A percentile compares a stretch with the other conserved stretches of the same genome.
Evolutionary conservation across 192 early-diverging fungal species (phyloP).

Genomic region (Coemansia sp.): DNA sequence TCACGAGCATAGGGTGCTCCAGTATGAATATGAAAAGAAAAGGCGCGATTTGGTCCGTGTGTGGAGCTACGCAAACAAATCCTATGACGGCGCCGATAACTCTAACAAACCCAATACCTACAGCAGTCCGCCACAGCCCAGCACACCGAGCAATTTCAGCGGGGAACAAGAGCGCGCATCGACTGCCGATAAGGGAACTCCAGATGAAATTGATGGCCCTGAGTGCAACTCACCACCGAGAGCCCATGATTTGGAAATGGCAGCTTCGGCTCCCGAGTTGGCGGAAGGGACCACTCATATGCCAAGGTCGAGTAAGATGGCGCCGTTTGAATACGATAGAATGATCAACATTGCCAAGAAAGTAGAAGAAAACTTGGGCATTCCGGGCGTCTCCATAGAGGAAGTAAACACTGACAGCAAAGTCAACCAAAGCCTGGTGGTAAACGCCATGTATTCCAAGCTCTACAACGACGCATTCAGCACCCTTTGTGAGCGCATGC

Average conservation of each 20-base stretch:
- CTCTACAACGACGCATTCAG: constrained; percentile 44
- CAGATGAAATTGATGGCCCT: no score
- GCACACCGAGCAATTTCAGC: no score
- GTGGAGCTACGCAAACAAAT: constrained; percentile 26
- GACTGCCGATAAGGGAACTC: no score
- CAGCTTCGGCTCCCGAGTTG: no score
- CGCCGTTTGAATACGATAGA: constrained; percentile 29
- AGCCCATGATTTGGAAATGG: no score
- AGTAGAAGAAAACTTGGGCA: constrained; percentile 33
- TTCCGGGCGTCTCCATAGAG: constrained; percentile 22
- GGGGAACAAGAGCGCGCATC: no score
- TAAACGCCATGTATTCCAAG: constrained; percentile 47
- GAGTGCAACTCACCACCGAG: no score
- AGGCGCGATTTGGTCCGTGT: constrained; percentile 15
- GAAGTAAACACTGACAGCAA: constrained; percentile 13
- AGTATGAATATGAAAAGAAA: constrained; percentile 19
- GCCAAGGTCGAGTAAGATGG: constrained; percentile 9
- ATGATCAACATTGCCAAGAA: constrained; percentile 25
- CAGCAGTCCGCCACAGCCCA: no score
- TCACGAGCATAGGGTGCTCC: constrained; percentile 25
- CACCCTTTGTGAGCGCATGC: constrained; percentile 38
- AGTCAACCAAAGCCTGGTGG: constrained; percentile 35
- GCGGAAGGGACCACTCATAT: no score
- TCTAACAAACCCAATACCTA: no score
- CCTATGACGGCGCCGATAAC: constrained; percentile 7